Conservation (phyloP, 1,284 basidiomycete species). For the Uromyces viciae-fabae region DNA sequence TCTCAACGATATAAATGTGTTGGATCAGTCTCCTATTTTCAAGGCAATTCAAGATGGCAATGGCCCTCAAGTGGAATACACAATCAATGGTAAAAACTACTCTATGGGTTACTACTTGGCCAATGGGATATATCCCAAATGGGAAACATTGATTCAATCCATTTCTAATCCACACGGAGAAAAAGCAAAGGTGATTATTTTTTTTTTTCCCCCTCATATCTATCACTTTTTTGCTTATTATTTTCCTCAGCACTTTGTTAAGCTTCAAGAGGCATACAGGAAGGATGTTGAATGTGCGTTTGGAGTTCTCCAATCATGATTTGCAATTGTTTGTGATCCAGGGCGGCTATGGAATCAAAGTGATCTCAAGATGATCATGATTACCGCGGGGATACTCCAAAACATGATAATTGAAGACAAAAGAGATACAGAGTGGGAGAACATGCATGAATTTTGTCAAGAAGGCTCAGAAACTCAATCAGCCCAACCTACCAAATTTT, state of each 20-base stretch:
- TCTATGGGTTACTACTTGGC: not conserved
- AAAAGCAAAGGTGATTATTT: not conserved
- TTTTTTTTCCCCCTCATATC: not conserved
- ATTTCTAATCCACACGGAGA: not conserved
- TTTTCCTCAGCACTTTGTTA: too few species aligned
- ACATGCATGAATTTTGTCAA: not conserved
- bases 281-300: conserved; percentile 1
- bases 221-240: too few species aligned
- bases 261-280: not conserved
- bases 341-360: not conserved
- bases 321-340: not conserved
- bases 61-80: not conserved
- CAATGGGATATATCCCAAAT: not conserved
- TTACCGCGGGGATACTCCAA: not conserved
- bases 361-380: not conserved
- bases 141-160: not conserved
- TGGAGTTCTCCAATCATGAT: not conserved
- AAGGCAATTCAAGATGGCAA: too few species aligned
- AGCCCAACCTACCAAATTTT: not conserved
- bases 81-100: not conserved
- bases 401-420: conserved; percentile 10
- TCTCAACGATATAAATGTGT: too few species aligned
- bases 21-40: too few species aligned
- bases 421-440: not conserved
- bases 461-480: not conserved